Evolutionary conservation across 306 rosid genomes (phyloP).

Genomic region (Styphnolobium japonicum): DNA sequence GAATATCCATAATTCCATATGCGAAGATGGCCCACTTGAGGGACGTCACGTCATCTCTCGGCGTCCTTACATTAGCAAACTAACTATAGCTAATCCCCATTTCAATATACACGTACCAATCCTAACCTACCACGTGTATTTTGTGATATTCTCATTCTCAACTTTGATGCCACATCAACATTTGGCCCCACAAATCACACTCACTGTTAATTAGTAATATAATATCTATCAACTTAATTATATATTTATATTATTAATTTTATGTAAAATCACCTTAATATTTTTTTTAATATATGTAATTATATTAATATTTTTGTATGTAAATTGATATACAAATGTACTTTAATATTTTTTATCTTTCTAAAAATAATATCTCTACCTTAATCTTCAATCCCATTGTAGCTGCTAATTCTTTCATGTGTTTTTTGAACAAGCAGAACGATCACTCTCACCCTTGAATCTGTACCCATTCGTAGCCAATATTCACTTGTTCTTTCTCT

Average conservation of each 20-base stretch:
- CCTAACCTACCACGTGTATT: neutral
- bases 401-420: neutral
- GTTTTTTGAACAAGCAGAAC: neutral
- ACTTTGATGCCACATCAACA: neutral
- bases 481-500: slow-evolving; percentile 8
- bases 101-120: neutral
- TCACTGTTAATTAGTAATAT: too few relatives aligned
- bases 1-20: slow-evolving; percentile 27
- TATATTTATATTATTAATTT: too few relatives aligned
- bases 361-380: neutral
- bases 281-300: too few relatives aligned
- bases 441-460: slow-evolving; percentile 26
- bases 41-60: neutral
- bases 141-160: neutral
- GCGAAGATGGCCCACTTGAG: neutral
- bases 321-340: neutral
- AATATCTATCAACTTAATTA: too few relatives aligned
- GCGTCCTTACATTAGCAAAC: too few relatives aligned
- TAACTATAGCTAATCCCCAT: neutral
- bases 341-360: neutral
- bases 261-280: too few relatives aligned
- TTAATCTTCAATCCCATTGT: neutral
- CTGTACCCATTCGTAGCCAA: neutral
- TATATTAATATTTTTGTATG: neutral
- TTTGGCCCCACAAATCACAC: neutral